phyloP scores from a whole-genome alignment of 2,329 filamentous ascomycete species.

The Niveomyces coronatus region DNA sequence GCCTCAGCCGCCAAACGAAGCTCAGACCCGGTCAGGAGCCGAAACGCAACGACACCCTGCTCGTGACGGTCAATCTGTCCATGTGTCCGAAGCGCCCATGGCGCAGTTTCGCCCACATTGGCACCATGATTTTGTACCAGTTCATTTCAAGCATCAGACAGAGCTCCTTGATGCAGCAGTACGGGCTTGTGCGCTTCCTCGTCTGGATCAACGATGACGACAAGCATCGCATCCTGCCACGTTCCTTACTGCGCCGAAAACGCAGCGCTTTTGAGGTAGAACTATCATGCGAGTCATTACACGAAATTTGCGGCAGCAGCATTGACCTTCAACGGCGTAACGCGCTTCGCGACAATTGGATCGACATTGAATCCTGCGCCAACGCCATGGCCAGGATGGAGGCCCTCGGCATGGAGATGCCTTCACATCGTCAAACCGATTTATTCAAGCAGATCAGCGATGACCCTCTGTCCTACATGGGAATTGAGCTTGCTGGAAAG shows the following conservation, averaged over 20 bases:
- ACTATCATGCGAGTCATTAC: conserved; percentile 46
- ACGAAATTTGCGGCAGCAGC: conserved; percentile 43
- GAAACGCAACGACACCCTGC: conserved; percentile 57
- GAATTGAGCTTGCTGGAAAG: conserved; percentile 20
- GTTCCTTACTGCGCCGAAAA: conserved; percentile 41
- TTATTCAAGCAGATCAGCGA: conserved; percentile 16
- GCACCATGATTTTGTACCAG: conserved; percentile 48
- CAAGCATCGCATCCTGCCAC: conserved; percentile 49
- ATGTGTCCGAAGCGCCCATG: conserved; percentile 41
- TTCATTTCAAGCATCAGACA: conserved; percentile 49
- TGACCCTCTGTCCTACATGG: conserved; percentile 15
- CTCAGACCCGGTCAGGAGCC: conserved; percentile 24
- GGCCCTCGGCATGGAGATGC: conserved; percentile 29
- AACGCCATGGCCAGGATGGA: conserved; percentile 37
- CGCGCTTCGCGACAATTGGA: conserved; percentile 32
- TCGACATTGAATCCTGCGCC: conserved; percentile 37
- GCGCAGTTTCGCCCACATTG: conserved; percentile 44
- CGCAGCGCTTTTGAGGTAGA: conserved; percentile 51
- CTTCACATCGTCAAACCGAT: conserved; percentile 31
- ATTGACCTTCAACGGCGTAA: conserved; percentile 17
- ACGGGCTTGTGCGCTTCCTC: conserved; percentile 71
- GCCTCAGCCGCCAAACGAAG: conserved; percentile 44
- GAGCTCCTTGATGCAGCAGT: conserved; percentile 56
- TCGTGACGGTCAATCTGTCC: conserved; percentile 60
- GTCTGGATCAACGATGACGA: conserved; percentile 59